Percentiles rank a stretch among this genome's conserved stretches.
Conservation (phyloP, 2,329 filamentous ascomycete genomes). For the Diaporthe sp. region DNA sequence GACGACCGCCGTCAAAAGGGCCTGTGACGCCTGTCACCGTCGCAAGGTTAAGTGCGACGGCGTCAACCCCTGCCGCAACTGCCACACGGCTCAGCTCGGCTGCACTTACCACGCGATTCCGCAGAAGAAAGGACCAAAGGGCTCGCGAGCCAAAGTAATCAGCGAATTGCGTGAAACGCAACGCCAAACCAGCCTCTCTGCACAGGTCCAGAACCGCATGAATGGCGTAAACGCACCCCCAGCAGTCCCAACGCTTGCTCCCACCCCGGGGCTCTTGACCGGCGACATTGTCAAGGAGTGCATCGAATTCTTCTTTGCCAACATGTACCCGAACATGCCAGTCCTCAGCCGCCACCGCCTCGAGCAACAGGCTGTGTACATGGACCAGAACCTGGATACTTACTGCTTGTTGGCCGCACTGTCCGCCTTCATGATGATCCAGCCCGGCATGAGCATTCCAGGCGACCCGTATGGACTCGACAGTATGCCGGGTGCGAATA, state of each 20-base stretch:
- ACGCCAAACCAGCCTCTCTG: slow-evolving; percentile 74
- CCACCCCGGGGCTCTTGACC: slow-evolving; percentile 73
- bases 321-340: slow-evolving; percentile 75
- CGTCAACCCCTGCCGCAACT: slow-evolving; percentile 79
- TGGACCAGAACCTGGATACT: slow-evolving; percentile 73
- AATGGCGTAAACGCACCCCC: slow-evolving; percentile 67
- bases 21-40: slow-evolving; percentile 81
- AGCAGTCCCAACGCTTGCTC: slow-evolving; percentile 62
- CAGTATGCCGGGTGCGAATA: slow-evolving; percentile 70
- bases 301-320: slow-evolving; percentile 76
- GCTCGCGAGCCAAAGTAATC: slow-evolving; percentile 81
- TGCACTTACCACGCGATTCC: slow-evolving; percentile 83
- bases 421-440: slow-evolving; percentile 77
- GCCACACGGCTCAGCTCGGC: slow-evolving; percentile 73
- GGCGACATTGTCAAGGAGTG: slow-evolving; percentile 75
- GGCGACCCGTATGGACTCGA: slow-evolving; percentile 70
- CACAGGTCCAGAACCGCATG: slow-evolving; percentile 72
- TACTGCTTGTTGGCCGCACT: slow-evolving; percentile 77
- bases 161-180: slow-evolving; percentile 80
- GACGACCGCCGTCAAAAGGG: slow-evolving; percentile 70
- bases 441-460: slow-evolving; percentile 76
- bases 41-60: slow-evolving; percentile 83
- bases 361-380: slow-evolving; percentile 70
- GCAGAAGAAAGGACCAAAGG: slow-evolving; percentile 83
- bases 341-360: slow-evolving; percentile 72